These are phyloP conservation scores for Pythium folliculosum DNA, from an alignment of 352 stramenopile species.

Conservation along the genomic window DNA sequence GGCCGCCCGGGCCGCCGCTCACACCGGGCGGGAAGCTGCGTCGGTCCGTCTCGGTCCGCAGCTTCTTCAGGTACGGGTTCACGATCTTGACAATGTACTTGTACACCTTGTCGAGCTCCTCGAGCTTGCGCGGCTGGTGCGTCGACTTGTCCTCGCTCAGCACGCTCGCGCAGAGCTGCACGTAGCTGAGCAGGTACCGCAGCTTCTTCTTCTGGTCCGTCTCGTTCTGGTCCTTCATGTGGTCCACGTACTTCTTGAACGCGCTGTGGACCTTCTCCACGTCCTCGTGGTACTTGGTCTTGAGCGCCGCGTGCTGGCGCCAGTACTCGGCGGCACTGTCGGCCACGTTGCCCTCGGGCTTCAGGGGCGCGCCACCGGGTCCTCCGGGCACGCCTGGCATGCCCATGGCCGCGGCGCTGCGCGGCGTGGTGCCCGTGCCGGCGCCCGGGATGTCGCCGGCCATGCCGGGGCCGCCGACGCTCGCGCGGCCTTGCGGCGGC, in stretches of 20 bases:
- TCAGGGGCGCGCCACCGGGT: background rate
- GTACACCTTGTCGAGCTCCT: constrained; percentile 87
- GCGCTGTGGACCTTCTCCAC: constrained; percentile 86
- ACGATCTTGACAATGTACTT: constrained; percentile 91
- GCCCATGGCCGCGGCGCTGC: constrained; percentile 19
- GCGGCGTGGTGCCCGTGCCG: constrained; percentile 23
- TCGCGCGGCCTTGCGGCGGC: constrained; percentile 23
- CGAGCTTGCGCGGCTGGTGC: constrained; percentile 68
- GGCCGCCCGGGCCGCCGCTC: constrained; percentile 15
- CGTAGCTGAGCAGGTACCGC: constrained; percentile 80
- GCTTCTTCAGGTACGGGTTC: constrained; percentile 85
- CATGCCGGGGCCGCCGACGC: constrained; percentile 26
- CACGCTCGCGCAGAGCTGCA: constrained; percentile 78
- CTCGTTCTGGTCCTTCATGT: constrained; percentile 86
- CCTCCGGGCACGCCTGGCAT: constrained; percentile 10
- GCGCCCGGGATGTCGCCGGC: constrained; percentile 12
- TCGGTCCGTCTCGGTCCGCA: constrained; percentile 79
- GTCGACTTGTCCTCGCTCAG: constrained; percentile 78
- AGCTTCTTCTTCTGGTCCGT: constrained; percentile 89
- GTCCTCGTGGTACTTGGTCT: constrained; percentile 79
- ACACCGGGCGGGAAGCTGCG: constrained; percentile 43
- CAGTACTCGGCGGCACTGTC: constrained; percentile 75
- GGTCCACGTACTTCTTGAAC: constrained; percentile 88
- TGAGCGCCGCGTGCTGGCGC: constrained; percentile 73
- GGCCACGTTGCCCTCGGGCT: constrained; percentile 20